Conservation (phyloP, 305 asterid species). For the Lippia alba region DNA sequence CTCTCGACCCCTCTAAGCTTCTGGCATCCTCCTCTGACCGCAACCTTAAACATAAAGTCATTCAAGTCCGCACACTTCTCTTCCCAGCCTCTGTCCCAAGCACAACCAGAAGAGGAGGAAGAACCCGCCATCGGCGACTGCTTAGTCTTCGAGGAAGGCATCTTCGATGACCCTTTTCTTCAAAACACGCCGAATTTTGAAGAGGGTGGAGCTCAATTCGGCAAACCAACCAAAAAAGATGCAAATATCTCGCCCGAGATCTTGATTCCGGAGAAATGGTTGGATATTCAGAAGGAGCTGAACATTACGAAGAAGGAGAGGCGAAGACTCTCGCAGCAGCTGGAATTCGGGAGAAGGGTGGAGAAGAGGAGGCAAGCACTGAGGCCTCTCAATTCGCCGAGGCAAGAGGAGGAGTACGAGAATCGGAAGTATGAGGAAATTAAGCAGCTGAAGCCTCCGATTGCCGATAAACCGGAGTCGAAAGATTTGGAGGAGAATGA, state of each 20-base stretch:
- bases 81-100: constrained; percentile 35
- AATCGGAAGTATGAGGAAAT: constrained; percentile 61
- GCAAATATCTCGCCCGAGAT: constrained; percentile 59
- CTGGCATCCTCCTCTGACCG: constrained; percentile 27
- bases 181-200: constrained; percentile 28
- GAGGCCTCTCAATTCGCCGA: constrained; percentile 50
- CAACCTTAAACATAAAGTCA: constrained; percentile 11
- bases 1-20: constrained; percentile 30
- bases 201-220: constrained; percentile 11
- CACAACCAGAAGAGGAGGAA: constrained; percentile 45
- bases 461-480: constrained; percentile 67
- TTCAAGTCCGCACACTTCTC: constrained; percentile 38
- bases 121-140: constrained; percentile 79
- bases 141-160: constrained; percentile 82
- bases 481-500: constrained; percentile 34
- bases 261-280: constrained; percentile 86
- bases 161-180: constrained; percentile 75
- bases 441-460: constrained; percentile 72
- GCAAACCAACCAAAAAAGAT: constrained; percentile 31
- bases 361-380: constrained; percentile 64
- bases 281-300: constrained; percentile 60
- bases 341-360: constrained; percentile 68
- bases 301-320: constrained; percentile 87
- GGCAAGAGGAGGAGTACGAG: constrained; percentile 42
- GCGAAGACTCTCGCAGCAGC: constrained; percentile 62